phyloP scores from a whole-genome alignment of 257 asterid genomes.

The Jacaranda mimosifolia region DNA sequence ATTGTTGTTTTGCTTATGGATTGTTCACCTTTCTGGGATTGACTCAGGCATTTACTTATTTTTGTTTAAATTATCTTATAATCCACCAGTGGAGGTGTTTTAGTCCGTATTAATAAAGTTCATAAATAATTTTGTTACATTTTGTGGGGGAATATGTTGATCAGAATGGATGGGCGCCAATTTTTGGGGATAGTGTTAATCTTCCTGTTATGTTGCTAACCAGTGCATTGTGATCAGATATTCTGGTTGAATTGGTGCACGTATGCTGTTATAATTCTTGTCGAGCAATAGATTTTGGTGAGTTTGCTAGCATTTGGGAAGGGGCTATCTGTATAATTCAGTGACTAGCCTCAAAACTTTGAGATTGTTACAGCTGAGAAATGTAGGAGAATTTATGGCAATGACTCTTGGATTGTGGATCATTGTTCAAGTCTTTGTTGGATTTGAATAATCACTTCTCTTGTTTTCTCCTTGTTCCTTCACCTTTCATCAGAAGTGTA shows the following conservation, averaged over 20 bases:
- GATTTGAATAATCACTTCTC: too few species aligned
- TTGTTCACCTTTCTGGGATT: constrained; percentile 7
- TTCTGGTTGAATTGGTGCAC: background rate
- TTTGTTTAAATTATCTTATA: constrained; percentile 16
- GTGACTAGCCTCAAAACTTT: too few species aligned
- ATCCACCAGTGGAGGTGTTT: constrained; percentile 14
- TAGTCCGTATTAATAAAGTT: constrained; percentile 19
- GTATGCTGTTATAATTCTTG: background rate
- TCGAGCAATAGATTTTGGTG: constrained; percentile 7
- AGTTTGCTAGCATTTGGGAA: background rate
- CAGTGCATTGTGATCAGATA: background rate
- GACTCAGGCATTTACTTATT: constrained; percentile 6
- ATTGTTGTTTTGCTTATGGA: constrained; percentile 9
- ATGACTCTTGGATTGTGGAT: too few species aligned
- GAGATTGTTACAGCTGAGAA: too few species aligned
- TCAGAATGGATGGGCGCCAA: constrained; percentile 9
- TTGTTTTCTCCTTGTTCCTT: too few species aligned
- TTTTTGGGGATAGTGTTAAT: background rate
- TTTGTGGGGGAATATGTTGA: constrained; percentile 26
- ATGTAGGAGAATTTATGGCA: too few species aligned
- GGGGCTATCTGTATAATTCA: too few species aligned
- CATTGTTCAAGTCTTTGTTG: too few species aligned
- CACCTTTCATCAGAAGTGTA: too few species aligned
- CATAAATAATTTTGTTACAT: constrained; percentile 44
- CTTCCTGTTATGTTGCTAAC: background rate